Percentiles rank a stretch among this genome's conserved stretches.
These are phyloP conservation scores for Fragaria nilgerrensis DNA, from an alignment of 306 rosid species.

Conservation along the genomic window DNA sequence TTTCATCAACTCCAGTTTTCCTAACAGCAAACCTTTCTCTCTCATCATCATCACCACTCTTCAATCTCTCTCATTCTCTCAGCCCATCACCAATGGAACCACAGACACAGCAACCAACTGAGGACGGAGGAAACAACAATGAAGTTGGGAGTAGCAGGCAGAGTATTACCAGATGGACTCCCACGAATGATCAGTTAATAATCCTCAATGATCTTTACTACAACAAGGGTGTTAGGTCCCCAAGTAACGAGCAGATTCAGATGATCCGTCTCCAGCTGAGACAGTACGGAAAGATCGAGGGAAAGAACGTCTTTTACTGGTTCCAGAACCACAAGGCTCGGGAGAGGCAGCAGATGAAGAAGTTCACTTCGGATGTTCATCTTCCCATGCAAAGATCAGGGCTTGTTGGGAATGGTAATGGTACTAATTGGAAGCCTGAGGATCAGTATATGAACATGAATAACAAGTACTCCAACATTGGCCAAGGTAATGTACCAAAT, in stretches of 20 bases:
- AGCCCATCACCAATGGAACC: constrained; percentile 14
- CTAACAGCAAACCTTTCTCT: neutral
- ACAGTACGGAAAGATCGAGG: constrained; percentile 95
- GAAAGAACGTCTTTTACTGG: constrained; percentile 92
- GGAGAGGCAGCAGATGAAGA: constrained; percentile 88
- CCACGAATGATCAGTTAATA: constrained; percentile 88
- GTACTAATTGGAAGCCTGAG: constrained; percentile 48
- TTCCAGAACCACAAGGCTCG: constrained; percentile 97
- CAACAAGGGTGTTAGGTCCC: constrained; percentile 87
- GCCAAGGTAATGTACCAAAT: constrained; percentile 32
- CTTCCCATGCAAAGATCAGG: constrained; percentile 12
- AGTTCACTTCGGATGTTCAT: constrained; percentile 42
- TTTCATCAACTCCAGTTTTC: constrained; percentile 23
- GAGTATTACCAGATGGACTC: constrained; percentile 89
- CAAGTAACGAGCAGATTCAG: constrained; percentile 93
- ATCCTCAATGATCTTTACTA: constrained; percentile 90
- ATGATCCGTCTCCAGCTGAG: constrained; percentile 82
- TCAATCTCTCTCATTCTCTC: neutral
- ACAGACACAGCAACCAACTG: constrained; percentile 20
- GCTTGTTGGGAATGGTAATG: neutral
- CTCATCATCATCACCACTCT: neutral
- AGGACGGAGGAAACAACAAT: constrained; percentile 27
- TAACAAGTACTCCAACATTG: constrained; percentile 46
- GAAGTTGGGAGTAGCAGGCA: constrained; percentile 61
- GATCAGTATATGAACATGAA: constrained; percentile 20